Conservation (phyloP, 2,329 filamentous ascomycete genomes). For the Aspergillus clavatus region DNA sequence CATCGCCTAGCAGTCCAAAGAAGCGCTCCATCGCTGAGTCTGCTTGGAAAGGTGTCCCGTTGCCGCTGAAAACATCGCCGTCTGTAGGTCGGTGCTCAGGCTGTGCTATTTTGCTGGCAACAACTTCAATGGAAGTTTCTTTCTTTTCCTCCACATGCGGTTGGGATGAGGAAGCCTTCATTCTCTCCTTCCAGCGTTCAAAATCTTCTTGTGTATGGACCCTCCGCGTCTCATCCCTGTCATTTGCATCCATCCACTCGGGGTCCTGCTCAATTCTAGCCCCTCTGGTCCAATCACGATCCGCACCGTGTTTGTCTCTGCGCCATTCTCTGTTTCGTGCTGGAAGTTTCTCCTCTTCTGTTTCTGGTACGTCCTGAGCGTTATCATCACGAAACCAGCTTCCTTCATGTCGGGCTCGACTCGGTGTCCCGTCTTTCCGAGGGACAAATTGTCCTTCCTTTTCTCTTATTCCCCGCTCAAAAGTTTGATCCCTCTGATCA, state of each 20-base stretch:
- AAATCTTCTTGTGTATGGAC: constrained; percentile 85
- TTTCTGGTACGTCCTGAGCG: constrained; percentile 33
- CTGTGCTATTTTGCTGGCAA: constrained; percentile 26
- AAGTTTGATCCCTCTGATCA: constrained; percentile 50
- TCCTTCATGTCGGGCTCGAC: constrained; percentile 62
- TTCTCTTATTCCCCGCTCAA: constrained; percentile 48
- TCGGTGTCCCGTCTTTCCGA: constrained; percentile 57
- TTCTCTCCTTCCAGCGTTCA: constrained; percentile 87
- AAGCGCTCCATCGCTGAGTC: constrained; percentile 72
- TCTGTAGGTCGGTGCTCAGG: constrained; percentile 40
- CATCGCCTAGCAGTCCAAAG: constrained; percentile 58
- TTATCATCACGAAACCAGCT: constrained; percentile 68
- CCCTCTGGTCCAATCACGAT: constrained; percentile 52
- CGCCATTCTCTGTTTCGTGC: constrained; percentile 64
- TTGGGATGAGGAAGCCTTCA: constrained; percentile 62
- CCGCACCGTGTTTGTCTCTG: constrained; percentile 41
- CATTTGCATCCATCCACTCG: constrained; percentile 80
- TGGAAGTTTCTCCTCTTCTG: constrained; percentile 41
- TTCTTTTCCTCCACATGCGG: constrained; percentile 43
- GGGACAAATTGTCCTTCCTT: constrained; percentile 52
- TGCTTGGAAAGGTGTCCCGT: constrained; percentile 57
- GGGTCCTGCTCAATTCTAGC: constrained; percentile 69
- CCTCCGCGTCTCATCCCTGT: constrained; percentile 61
- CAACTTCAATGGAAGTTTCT: constrained; percentile 27
- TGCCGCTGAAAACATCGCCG: constrained; percentile 49